These are phyloP conservation scores for Aspergillus ostianus DNA, from an alignment of 495 filamentous ascomycete genomes.

Conservation along the genomic window DNA sequence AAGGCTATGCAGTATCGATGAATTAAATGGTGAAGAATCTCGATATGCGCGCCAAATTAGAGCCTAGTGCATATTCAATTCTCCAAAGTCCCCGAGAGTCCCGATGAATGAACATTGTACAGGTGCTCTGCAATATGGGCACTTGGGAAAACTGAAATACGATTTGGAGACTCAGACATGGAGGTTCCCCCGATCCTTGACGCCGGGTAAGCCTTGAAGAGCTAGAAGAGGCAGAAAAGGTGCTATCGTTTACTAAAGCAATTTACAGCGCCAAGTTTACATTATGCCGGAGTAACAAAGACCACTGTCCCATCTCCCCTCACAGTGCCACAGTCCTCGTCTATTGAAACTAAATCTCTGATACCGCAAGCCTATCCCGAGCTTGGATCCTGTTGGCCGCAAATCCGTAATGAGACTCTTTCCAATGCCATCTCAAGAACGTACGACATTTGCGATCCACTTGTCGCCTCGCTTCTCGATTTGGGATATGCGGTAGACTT, in stretches of 20 bases:
- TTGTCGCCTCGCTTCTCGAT: slow-evolving; percentile 40
- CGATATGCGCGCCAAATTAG: slow-evolving; percentile 37
- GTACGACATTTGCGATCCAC: slow-evolving; percentile 37
- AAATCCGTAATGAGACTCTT: slow-evolving; percentile 28
- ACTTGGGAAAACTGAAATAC: slow-evolving; percentile 59
- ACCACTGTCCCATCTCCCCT: slow-evolving; percentile 28
- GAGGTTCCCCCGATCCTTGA: slow-evolving; percentile 50
- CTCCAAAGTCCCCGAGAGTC: slow-evolving; percentile 40
- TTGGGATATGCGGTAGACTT: slow-evolving; percentile 40
- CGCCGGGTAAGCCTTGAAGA: slow-evolving; percentile 21
- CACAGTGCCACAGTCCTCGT: slow-evolving; percentile 15
- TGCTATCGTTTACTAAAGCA: slow-evolving; percentile 13
- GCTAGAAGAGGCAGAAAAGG: not conserved
- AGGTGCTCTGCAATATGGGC: slow-evolving; percentile 64
- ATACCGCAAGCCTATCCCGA: slow-evolving; percentile 38
- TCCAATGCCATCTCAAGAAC: slow-evolving; percentile 31
- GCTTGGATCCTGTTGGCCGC: slow-evolving; percentile 34
- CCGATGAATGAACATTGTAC: slow-evolving; percentile 60
- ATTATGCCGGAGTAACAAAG: slow-evolving; percentile 36
- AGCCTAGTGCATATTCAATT: slow-evolving; percentile 26
- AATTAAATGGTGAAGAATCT: slow-evolving; percentile 13
- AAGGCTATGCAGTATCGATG: not conserved
- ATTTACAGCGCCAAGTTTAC: slow-evolving; percentile 24
- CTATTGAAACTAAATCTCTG: slow-evolving; percentile 18
- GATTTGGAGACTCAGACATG: slow-evolving; percentile 51